phyloP scores from a whole-genome alignment of 2,329 filamentous ascomycete genomes.

The Stachybotrys chlorohalonatus region DNA sequence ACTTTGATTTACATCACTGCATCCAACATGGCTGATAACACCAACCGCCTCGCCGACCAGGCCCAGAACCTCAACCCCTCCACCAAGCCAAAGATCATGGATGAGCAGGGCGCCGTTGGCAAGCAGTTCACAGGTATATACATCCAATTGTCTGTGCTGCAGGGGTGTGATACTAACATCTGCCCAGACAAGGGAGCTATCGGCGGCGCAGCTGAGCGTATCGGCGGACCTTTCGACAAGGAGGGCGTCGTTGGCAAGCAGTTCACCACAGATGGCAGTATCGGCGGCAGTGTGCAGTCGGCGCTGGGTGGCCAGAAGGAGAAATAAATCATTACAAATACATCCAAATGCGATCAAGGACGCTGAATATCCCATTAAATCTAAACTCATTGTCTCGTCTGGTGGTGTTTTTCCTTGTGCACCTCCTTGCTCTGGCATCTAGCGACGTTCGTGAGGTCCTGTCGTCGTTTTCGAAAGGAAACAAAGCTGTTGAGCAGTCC shows the following conservation, averaged over 20 bases:
- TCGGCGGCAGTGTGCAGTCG: slow-evolving; percentile 44
- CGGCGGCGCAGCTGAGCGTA: slow-evolving; percentile 38
- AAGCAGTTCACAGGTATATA: slow-evolving; percentile 44
- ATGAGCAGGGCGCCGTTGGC: slow-evolving; percentile 40
- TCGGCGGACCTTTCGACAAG: slow-evolving; percentile 40
- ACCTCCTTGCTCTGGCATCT: too few relatives aligned
- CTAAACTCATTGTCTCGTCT: too few relatives aligned
- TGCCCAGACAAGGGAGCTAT: slow-evolving; percentile 33
- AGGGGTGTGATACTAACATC: accelerated
- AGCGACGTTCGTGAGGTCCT: too few relatives aligned
- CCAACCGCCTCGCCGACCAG: background rate
- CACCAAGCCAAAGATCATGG: slow-evolving; percentile 30
- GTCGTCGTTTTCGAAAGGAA: too few relatives aligned
- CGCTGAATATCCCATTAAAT: too few relatives aligned
- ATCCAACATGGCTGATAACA: background rate
- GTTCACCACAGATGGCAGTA: slow-evolving; percentile 42
- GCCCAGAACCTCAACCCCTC: background rate
- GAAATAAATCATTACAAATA: background rate
- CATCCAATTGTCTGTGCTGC: accelerated
- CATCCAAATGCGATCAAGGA: too few relatives aligned
- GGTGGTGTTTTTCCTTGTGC: too few relatives aligned
- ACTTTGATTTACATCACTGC: background rate
- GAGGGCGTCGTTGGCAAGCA: slow-evolving; percentile 45
- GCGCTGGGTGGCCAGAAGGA: slow-evolving; percentile 29
- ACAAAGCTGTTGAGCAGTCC: too few relatives aligned